These are phyloP conservation scores for Populus davidiana DNA, from an alignment of 345 rosid genomes.

Conservation along the genomic window DNA sequence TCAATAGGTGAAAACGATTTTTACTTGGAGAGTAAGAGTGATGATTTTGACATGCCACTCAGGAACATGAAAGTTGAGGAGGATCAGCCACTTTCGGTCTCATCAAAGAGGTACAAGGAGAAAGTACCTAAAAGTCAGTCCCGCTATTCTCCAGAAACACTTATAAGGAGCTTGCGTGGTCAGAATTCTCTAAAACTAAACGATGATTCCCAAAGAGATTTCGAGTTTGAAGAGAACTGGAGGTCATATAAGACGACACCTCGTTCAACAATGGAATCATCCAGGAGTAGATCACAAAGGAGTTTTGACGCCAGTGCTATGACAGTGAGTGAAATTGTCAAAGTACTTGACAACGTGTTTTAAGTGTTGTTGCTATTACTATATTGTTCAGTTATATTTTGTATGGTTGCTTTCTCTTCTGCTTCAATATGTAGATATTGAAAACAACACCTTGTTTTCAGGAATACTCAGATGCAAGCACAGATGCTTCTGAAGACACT, in stretches of 20 bases:
- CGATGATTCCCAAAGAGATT: conserved; percentile 54
- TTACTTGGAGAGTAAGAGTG: conserved; percentile 63
- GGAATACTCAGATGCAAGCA: conserved; percentile 71
- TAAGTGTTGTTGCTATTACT: background rate
- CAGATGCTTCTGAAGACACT: conserved; percentile 65
- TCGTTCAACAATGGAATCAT: conserved; percentile 51
- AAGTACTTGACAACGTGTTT: background rate
- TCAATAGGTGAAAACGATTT: conserved; percentile 53
- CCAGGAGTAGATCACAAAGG: conserved; percentile 60
- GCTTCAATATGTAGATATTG: background rate
- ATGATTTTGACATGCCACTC: conserved; percentile 61
- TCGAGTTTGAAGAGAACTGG: conserved; percentile 59
- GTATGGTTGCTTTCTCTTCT: background rate
- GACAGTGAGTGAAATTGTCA: conserved; percentile 39
- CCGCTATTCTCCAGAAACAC: conserved; percentile 56
- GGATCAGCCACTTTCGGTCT: conserved; percentile 36
- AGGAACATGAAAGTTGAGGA: conserved; percentile 37
- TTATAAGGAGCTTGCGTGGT: conserved; percentile 37
- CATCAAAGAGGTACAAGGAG: conserved; percentile 48
- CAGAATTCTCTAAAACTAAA: conserved; percentile 44
- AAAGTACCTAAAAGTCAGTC: conserved; percentile 40
- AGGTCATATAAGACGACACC: conserved; percentile 52
- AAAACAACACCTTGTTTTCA: conserved; percentile 31
- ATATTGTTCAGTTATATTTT: conserved; percentile 6
- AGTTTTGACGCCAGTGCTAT: conserved; percentile 50